These are phyloP conservation scores for Diaporthe sp. DNA, from an alignment of 2,329 filamentous ascomycete genomes.

Conservation along the genomic window DNA sequence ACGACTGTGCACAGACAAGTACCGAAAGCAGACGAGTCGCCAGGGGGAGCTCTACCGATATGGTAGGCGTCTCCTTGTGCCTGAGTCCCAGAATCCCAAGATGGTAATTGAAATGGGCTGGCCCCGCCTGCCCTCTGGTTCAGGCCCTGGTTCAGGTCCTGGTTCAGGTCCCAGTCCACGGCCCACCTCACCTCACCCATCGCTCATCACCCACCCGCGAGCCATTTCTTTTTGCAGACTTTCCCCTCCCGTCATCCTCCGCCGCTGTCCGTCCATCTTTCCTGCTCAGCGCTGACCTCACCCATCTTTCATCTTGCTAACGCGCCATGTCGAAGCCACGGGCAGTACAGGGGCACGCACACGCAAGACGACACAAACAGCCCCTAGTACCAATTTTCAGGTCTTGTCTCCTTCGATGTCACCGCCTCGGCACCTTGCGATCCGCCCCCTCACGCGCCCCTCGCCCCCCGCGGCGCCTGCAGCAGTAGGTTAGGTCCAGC, in stretches of 20 bases:
- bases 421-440: slow-evolving; percentile 11
- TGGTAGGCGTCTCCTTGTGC: slow-evolving; percentile 26
- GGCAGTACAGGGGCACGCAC: background rate
- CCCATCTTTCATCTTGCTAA: background rate
- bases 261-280: background rate
- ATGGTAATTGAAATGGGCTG: slow-evolving; percentile 19
- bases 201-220: background rate
- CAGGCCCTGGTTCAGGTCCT: background rate
- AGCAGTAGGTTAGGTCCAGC: slow-evolving; percentile 24
- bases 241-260: slow-evolving; percentile 11
- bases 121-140: slow-evolving; percentile 15
- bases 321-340: background rate
- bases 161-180: background rate
- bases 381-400: background rate
- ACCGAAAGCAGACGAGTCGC: slow-evolving; percentile 16
- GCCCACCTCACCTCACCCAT: slow-evolving; percentile 1
- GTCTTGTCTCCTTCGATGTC: background rate
- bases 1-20: slow-evolving; percentile 27
- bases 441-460: slow-evolving; percentile 7
- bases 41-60: slow-evolving; percentile 17
- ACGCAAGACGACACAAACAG: background rate
- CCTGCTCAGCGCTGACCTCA: slow-evolving; percentile 1
- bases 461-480: slow-evolving; percentile 6
- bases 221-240: background rate
- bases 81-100: slow-evolving; percentile 1